Percentiles rank a stretch among this genome's conserved stretches.
phyloP scores from a whole-genome alignment of 257 asterid species.

The Eustoma russellianum region DNA sequence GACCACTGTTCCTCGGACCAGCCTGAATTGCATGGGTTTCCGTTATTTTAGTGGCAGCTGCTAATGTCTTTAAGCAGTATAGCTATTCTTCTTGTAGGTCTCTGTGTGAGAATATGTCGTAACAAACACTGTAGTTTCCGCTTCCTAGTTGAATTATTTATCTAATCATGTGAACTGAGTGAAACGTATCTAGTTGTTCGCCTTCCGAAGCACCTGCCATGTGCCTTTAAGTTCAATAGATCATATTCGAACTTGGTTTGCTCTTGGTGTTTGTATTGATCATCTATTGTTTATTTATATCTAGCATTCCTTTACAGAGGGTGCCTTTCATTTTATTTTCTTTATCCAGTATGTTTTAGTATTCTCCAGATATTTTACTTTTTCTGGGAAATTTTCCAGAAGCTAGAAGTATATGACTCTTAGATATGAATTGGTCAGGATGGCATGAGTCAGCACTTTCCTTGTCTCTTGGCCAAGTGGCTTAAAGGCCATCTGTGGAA shows the following conservation, averaged over 20 bases:
- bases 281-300: too few relatives aligned
- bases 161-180: conserved; percentile 5
- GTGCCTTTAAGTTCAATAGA: background rate
- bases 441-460: too few relatives aligned
- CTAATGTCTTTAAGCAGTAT: background rate
- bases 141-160: background rate
- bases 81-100: too few relatives aligned
- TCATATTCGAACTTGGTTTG: conserved; percentile 1
- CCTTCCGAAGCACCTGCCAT: background rate
- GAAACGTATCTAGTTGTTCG: conserved; percentile 3
- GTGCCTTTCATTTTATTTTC: too few relatives aligned
- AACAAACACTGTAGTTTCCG: conserved; percentile 1
- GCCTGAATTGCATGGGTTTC: conserved; percentile 13
- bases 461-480: too few relatives aligned
- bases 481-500: too few relatives aligned
- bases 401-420: too few relatives aligned
- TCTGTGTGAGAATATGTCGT: background rate
- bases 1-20: conserved; percentile 1
- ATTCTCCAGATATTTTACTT: too few relatives aligned
- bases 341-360: too few relatives aligned
- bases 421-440: too few relatives aligned
- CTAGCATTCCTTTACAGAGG: too few relatives aligned
- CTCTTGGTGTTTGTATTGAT: background rate
- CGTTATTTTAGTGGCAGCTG: conserved; percentile 13
- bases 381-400: too few relatives aligned